phyloP scores from a whole-genome alignment of 306 rosid genomes.

The Gastrolobium bilobum region DNA sequence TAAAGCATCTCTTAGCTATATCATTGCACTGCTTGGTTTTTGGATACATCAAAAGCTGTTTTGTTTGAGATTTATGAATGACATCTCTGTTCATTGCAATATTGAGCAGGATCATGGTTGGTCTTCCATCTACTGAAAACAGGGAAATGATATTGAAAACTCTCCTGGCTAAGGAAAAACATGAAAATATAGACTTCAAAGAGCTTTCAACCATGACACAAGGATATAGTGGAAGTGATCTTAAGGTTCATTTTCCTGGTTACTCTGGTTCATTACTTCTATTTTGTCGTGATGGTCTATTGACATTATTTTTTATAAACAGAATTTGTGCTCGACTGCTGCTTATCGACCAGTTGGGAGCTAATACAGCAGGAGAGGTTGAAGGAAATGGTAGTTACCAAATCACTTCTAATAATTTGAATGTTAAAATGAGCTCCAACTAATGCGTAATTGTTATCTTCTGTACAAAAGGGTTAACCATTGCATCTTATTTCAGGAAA shows the following conservation, averaged over 20 bases:
- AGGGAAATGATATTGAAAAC: too few species aligned
- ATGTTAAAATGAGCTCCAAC: background rate
- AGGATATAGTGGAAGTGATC: too few species aligned
- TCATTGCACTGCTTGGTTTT: background rate
- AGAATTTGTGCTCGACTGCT: conserved; percentile 84
- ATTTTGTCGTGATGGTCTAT: conserved; percentile 34
- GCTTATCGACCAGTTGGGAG: conserved; percentile 86
- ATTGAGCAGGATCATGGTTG: too few species aligned
- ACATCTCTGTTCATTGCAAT: conserved; percentile 15
- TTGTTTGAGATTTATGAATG: conserved; percentile 1
- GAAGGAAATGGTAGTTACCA: conserved; percentile 64
- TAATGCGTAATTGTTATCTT: background rate
- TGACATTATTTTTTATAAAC: conserved; percentile 53
- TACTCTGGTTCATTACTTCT: background rate
- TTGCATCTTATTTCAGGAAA: conserved; percentile 56
- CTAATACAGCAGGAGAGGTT: conserved; percentile 72
- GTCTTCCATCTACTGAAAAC: too few species aligned
- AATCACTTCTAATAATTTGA: background rate
- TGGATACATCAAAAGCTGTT: background rate
- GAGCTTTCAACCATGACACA: too few species aligned
- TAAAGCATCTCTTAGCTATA: too few species aligned
- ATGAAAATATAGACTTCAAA: too few species aligned
- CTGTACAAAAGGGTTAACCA: background rate
- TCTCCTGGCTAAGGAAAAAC: too few species aligned
- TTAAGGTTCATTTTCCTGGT: conserved; percentile 21